Conservation (phyloP, 1,139 yeast species). For the Debaryomyces robertsiae region DNA sequence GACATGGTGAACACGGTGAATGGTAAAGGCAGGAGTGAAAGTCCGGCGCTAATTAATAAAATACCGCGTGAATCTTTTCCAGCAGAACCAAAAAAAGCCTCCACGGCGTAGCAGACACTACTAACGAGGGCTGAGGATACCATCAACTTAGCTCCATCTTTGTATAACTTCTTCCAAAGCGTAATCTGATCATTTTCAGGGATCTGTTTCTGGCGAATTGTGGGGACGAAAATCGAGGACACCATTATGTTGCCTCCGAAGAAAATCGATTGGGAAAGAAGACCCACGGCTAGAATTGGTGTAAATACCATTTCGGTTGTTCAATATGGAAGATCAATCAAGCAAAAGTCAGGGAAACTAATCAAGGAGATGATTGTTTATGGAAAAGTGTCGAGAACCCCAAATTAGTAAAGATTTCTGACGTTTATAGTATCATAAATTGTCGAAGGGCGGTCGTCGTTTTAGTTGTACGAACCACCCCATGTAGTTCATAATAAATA, state of each 20-base stretch:
- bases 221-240: conserved; percentile 10
- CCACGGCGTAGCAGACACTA: conserved; percentile 3
- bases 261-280: conserved; percentile 11
- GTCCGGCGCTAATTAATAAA: not conserved
- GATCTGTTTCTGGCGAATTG: conserved; percentile 2
- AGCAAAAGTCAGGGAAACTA: no score
- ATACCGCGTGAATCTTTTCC: not conserved
- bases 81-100: conserved; percentile 1
- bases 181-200: conserved; percentile 2
- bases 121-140: conserved; percentile 2
- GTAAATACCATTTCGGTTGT: conserved; percentile 1
- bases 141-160: conserved; percentile 8
- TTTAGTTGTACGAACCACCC: no score
- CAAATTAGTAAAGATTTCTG: no score
- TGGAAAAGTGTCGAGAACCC: no score
- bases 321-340: not conserved
- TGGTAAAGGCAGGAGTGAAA: conserved; percentile 9
- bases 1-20: conserved; percentile 6
- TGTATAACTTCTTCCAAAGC: conserved; percentile 6
- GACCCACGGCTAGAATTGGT: conserved; percentile 7
- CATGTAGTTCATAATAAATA: no score
- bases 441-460: no score
- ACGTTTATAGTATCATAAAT: no score
- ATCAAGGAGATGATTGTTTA: no score
- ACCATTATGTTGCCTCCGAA: conserved; percentile 10